Base-by-base conservation (phyloP, 177 flowering plant genomes). In the Vitis hybrid region DNA sequence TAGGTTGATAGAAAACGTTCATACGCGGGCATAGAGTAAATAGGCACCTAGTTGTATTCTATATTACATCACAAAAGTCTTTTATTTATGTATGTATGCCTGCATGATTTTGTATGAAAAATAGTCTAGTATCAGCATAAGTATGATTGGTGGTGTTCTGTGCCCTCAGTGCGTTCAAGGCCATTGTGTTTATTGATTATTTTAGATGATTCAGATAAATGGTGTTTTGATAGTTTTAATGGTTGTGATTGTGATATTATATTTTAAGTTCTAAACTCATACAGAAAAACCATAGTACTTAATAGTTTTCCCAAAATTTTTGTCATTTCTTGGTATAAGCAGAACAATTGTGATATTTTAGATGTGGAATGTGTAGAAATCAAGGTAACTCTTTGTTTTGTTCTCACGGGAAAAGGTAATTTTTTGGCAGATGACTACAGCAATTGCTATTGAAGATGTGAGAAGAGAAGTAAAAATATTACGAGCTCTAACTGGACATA, bases 371-470 rank as follows among this genome's bases (percentile, higher is more conserved):
- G 4, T 40, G 6, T 40, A 21, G 52, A 52, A 48, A 49, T n/a
- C 27, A 19, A 14, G 15, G 32, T 40, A 48, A 35, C 16, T 32
- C 7, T n/a, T 52, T 58, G 5, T 56, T 46, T 12, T 60, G n/a
- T 50, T 74, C 68, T 74, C 30, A 76, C 54, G 15, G 2, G 51
- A 56, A 21, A 19, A 50, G 32, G 16, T 15, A 52, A 56, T 70
- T 4, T 57, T 71, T 67, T 68, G 69, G 80, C 85, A 89, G 93
- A 87, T 89, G 93, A 85, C 85, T 1, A 89, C 93, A 32, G 89
- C 88, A 56, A 89, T 89, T 74, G 88, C 91, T 46, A 79, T 89
- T n/a, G 93, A 89, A 70, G 93, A 89, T 78, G 93, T 85, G 30
- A 81, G 91, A 70, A 75, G 93, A 82, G 91, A 89, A 74, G 89